Evolutionary conservation across 352 stramenopile genomes (phyloP).

Genomic region (Blastocystis sp.): DNA sequence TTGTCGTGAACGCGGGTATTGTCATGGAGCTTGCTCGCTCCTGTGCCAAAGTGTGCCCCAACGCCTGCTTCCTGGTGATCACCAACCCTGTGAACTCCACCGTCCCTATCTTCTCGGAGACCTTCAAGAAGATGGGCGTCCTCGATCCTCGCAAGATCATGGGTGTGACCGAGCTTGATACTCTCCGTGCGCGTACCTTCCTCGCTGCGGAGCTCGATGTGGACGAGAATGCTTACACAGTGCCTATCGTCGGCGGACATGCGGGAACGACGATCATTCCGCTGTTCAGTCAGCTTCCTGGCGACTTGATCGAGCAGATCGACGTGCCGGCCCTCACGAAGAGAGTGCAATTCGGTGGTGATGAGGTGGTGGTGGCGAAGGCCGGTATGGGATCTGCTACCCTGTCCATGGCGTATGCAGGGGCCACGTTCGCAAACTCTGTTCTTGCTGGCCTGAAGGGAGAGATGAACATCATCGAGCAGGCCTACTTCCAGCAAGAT

Average conservation of each 20-base stretch:
- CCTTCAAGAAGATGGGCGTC: conserved; percentile 87
- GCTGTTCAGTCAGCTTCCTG: conserved; percentile 90
- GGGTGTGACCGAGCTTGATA: conserved; percentile 36
- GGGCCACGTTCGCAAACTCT: conserved; percentile 86
- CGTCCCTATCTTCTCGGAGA: conserved; percentile 98
- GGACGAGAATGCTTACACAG: conserved; percentile 75
- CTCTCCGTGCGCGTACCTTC: conserved; percentile 46
- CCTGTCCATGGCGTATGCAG: conserved; percentile 97
- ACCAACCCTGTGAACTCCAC: conserved; percentile 99
- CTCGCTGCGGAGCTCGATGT: background rate
- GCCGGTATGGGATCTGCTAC: conserved; percentile 89
- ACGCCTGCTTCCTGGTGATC: conserved; percentile 93
- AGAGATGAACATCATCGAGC: conserved; percentile 89
- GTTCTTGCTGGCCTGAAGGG: conserved; percentile 90
- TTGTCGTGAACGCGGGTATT: conserved; percentile 92
- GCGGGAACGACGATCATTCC: conserved; percentile 97
- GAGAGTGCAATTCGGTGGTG: conserved; percentile 89
- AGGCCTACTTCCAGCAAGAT: conserved; percentile 92
- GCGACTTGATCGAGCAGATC: conserved; percentile 87
- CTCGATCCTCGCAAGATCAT: conserved; percentile 70
- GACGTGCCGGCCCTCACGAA: conserved; percentile 90
- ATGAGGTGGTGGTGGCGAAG: conserved; percentile 92
- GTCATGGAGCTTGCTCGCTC: conserved; percentile 89
- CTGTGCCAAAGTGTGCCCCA: conserved; percentile 89
- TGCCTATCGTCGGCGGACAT: conserved; percentile 94